A percentile compares a stretch with the other conserved stretches of the same genome.
phyloP scores from a whole-genome alignment of 768 basidiomycete species.

The Wakefieldia striispora region DNA sequence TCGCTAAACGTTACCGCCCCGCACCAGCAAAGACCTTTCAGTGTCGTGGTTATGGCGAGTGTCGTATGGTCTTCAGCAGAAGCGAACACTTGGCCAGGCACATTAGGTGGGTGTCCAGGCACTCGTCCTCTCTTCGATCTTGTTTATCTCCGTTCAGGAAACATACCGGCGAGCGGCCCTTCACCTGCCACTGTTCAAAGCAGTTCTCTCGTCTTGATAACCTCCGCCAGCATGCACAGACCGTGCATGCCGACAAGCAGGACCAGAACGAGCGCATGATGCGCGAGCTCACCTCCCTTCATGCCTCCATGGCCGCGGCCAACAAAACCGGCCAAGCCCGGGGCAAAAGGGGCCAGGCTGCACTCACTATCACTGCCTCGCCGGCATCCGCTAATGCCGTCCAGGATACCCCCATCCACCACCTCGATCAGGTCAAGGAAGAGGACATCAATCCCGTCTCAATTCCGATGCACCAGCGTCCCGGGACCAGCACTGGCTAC shows the following conservation, averaged over 20 bases:
- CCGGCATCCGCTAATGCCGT: slow-evolving; percentile 15
- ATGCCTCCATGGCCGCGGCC: slow-evolving; percentile 72
- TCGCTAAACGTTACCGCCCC: slow-evolving; percentile 70
- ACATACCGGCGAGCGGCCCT: slow-evolving; percentile 97
- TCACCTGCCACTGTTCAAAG: slow-evolving; percentile 93
- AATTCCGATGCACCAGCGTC: slow-evolving; percentile 47
- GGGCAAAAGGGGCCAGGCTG: slow-evolving; percentile 37
- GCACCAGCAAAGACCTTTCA: slow-evolving; percentile 93
- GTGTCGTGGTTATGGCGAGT: slow-evolving; percentile 92
- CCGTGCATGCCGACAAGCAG: slow-evolving; percentile 93
- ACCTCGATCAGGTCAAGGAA: slow-evolving; percentile 38
- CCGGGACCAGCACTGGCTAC: slow-evolving; percentile 74
- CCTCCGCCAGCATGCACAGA: slow-evolving; percentile 94
- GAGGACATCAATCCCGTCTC: slow-evolving; percentile 35
- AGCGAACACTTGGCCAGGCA: slow-evolving; percentile 96
- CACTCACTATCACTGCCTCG: slow-evolving; percentile 17
- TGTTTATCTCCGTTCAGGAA: slow-evolving; percentile 55
- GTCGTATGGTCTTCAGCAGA: slow-evolving; percentile 94
- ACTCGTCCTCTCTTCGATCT: slow-evolving; percentile 23
- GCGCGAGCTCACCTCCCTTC: slow-evolving; percentile 81
- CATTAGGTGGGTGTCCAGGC: slow-evolving; percentile 66
- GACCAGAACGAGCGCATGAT: slow-evolving; percentile 90
- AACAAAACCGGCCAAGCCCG: slow-evolving; percentile 39
- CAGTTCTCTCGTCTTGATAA: slow-evolving; percentile 97
- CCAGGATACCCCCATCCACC: slow-evolving; percentile 19